A percentile compares a stretch with the other conserved stretches of the same genome.
Conservation (phyloP, 2,329 filamentous ascomycete genomes). For the Ambrosiella xylebori region DNA sequence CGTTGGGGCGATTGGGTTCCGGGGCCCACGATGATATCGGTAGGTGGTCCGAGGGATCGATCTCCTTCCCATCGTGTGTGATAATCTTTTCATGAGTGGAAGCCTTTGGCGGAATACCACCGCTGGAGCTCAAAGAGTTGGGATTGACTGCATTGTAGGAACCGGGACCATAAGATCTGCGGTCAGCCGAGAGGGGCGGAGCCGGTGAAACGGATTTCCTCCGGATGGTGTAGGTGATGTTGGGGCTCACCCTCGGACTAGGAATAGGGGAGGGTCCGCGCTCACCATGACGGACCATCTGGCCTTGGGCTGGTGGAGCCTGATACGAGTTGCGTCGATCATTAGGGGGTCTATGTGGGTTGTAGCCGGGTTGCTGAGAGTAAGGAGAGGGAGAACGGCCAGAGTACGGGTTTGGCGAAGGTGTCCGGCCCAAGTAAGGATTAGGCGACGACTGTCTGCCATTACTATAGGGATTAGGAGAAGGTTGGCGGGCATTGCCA, state of each 20-base stretch:
- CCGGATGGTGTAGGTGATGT: slow-evolving; percentile 35
- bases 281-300: slow-evolving; percentile 8
- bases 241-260: slow-evolving; percentile 20
- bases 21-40: slow-evolving; percentile 64
- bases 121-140: background rate
- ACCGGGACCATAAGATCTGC: slow-evolving; percentile 56
- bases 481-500: slow-evolving; percentile 17
- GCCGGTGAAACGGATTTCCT: slow-evolving; percentile 62
- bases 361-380: slow-evolving; percentile 4
- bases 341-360: background rate
- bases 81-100: slow-evolving; percentile 47
- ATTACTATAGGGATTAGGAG: slow-evolving; percentile 5
- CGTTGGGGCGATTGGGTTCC: slow-evolving; percentile 42
- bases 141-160: slow-evolving; percentile 40
- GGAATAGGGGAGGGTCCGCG: slow-evolving; percentile 8
- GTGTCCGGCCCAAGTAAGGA: background rate
- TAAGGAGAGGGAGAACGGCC: background rate
- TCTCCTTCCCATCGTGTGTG: slow-evolving; percentile 55
- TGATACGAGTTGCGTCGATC: slow-evolving; percentile 7
- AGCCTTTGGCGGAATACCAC: background rate
- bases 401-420: slow-evolving; percentile 22
- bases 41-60: slow-evolving; percentile 67
- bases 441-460: background rate
- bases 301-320: background rate
- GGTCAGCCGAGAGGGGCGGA: slow-evolving; percentile 32